phyloP scores from a whole-genome alignment of 441 rosid species.

The Sinapis alba region DNA sequence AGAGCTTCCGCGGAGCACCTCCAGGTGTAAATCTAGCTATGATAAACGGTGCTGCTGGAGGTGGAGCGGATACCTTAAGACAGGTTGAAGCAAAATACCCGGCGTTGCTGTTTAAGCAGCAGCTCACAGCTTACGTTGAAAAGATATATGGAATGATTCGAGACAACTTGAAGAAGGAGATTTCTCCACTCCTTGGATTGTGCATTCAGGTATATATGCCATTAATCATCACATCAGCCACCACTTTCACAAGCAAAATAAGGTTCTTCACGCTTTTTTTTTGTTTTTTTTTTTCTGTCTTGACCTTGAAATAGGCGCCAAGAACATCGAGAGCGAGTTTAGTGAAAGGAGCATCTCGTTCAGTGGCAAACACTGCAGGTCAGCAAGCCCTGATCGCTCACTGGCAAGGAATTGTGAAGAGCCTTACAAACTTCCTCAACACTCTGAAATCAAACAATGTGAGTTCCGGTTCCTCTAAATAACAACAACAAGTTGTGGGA shows the following conservation, averaged over 20 bases:
- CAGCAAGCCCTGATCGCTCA: slow-evolving; percentile 97
- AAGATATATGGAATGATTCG: slow-evolving; percentile 99
- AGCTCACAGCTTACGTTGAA: slow-evolving; percentile 97
- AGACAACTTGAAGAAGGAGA: slow-evolving; percentile 97
- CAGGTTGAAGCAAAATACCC: slow-evolving; percentile 99
- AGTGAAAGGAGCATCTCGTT: slow-evolving; percentile 94
- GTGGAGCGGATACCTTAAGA: slow-evolving; percentile 73
- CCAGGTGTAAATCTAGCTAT: slow-evolving; percentile 87
- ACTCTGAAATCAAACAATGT: slow-evolving; percentile 85
- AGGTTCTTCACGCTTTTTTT: neutral
- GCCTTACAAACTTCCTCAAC: slow-evolving; percentile 88
- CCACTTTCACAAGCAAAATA: neutral
- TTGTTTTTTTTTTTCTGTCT: neutral
- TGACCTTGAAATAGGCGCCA: slow-evolving; percentile 69
- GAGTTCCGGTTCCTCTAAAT: slow-evolving; percentile 31
- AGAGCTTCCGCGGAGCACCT: slow-evolving; percentile 97
- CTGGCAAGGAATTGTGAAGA: slow-evolving; percentile 99
- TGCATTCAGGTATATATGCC: slow-evolving; percentile 95
- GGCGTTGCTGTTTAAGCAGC: slow-evolving; percentile 98
- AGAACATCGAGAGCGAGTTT: slow-evolving; percentile 99
- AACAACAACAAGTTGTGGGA: neutral
- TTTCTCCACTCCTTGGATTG: slow-evolving; percentile 95
- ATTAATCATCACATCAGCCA: slow-evolving; percentile 5
- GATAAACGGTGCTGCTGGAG: slow-evolving; percentile 63
- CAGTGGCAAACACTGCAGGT: slow-evolving; percentile 79